Percentiles rank a stretch among this genome's conserved stretches.
phyloP scores from a whole-genome alignment of 257 asterid species.

The Forsythia suspensa region DNA sequence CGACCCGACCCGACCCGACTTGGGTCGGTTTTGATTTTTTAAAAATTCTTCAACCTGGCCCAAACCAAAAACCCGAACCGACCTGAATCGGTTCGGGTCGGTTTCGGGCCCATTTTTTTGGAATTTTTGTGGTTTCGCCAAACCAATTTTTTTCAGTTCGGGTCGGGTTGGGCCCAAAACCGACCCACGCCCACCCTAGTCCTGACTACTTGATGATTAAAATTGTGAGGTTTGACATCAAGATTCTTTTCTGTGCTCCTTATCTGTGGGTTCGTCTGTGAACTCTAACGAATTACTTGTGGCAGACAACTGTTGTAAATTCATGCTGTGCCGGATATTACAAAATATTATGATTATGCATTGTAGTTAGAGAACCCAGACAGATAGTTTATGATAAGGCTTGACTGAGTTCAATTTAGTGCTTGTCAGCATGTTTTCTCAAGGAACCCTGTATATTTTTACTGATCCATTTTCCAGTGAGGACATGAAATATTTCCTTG shows the following conservation, averaged over 20 bases:
- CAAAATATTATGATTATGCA: background rate
- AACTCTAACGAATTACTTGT: background rate
- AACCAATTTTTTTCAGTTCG: too few species aligned
- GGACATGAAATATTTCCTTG: constrained; percentile 1
- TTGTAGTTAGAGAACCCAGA: background rate
- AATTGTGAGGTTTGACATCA: constrained; percentile 4
- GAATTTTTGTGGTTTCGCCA: too few species aligned
- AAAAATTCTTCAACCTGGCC: too few species aligned
- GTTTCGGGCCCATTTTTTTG: too few species aligned
- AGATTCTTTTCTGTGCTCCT: constrained; percentile 7
- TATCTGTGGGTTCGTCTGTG: background rate
- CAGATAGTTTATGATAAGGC: background rate
- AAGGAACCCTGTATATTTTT: background rate
- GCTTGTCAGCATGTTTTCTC: background rate
- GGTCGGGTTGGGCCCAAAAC: too few species aligned
- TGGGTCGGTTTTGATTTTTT: too few species aligned
- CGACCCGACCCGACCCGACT: too few species aligned
- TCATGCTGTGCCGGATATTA: background rate
- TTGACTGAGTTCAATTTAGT: constrained; percentile 1
- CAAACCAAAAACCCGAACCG: too few species aligned
- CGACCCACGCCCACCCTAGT: too few species aligned
- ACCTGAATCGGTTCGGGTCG: too few species aligned
- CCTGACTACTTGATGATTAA: constrained; percentile 1
- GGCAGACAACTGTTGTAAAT: background rate
- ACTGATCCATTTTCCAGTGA: background rate